These are phyloP conservation scores for Hyaloscypha finlandica DNA, from an alignment of 495 filamentous ascomycete species.

Conservation along the genomic window DNA sequence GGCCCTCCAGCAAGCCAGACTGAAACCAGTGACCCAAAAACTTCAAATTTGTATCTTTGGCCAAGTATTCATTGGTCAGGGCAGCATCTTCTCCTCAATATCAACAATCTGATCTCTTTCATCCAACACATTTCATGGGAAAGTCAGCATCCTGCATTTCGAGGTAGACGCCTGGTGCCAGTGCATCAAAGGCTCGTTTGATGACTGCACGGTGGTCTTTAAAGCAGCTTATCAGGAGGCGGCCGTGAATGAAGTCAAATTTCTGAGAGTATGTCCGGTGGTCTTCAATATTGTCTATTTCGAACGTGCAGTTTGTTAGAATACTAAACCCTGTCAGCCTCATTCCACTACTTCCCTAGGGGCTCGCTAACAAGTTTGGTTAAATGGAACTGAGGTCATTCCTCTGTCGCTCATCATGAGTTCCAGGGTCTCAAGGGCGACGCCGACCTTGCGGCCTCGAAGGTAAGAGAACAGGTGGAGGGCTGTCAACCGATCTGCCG, in stretches of 20 bases:
- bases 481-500: too few species aligned
- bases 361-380: conserved; percentile 29
- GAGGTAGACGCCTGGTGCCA: conserved; percentile 50
- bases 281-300: conserved; percentile 57
- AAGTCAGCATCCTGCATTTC: conserved; percentile 45
- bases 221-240: conserved; percentile 29
- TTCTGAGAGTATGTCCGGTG: conserved; percentile 50
- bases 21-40: conserved; percentile 40
- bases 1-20: conserved; percentile 7
- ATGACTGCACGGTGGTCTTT: conserved; percentile 10
- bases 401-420: conserved; percentile 19
- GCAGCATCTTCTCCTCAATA: conserved; percentile 28
- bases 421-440: too few species aligned
- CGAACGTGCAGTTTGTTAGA: conserved; percentile 53
- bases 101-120: conserved; percentile 38
- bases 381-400: conserved; percentile 56
- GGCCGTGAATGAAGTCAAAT: conserved; percentile 53
- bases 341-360: background rate
- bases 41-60: background rate
- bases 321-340: conserved; percentile 17
- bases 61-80: conserved; percentile 30
- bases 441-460: too few species aligned
- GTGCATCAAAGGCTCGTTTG: conserved; percentile 18
- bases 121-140: conserved; percentile 38
- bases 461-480: too few species aligned